Evolutionary conservation across 2,329 filamentous ascomycete genomes (phyloP).

Genomic region (Fusarium sp.): DNA sequence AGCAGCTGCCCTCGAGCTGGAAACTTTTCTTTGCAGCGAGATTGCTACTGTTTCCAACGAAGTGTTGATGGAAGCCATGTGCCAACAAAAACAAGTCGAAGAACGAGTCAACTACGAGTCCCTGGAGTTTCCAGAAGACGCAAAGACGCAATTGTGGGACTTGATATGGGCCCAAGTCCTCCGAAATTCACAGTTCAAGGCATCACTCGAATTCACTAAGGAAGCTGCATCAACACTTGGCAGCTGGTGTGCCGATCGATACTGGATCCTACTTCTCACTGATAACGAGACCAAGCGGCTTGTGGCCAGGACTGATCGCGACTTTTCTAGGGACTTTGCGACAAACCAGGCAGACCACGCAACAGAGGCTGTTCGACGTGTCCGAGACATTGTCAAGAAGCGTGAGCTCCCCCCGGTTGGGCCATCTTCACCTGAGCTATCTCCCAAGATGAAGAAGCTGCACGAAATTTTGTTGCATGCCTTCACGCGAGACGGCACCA

Average conservation of each 20-base stretch:
- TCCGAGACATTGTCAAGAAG: conserved; percentile 65
- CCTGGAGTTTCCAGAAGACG: conserved; percentile 57
- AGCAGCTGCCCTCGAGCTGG: conserved; percentile 78
- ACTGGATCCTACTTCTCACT: conserved; percentile 78
- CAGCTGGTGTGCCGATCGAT: conserved; percentile 84
- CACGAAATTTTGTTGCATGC: conserved; percentile 69
- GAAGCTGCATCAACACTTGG: conserved; percentile 76
- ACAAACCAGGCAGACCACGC: conserved; percentile 56
- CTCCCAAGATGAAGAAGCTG: conserved; percentile 78
- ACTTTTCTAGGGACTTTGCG: conserved; percentile 37
- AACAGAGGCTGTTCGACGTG: conserved; percentile 68
- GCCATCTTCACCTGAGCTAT: conserved; percentile 60
- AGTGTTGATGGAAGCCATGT: conserved; percentile 40
- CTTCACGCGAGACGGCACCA: conserved; percentile 68
- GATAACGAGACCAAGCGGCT: conserved; percentile 72
- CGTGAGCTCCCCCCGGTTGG: conserved; percentile 58
- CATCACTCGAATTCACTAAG: conserved; percentile 69
- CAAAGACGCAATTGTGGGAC: conserved; percentile 73
- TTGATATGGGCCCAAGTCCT: conserved; percentile 61
- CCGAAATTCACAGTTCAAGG: conserved; percentile 60
- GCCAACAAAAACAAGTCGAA: conserved; percentile 59
- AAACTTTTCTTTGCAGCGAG: conserved; percentile 80
- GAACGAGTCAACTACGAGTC: conserved; percentile 57
- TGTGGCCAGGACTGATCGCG: conserved; percentile 64
- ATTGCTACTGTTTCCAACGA: conserved; percentile 78